Conservation (phyloP, 2,329 filamentous ascomycete genomes). For the Clarireedia paspali region DNA sequence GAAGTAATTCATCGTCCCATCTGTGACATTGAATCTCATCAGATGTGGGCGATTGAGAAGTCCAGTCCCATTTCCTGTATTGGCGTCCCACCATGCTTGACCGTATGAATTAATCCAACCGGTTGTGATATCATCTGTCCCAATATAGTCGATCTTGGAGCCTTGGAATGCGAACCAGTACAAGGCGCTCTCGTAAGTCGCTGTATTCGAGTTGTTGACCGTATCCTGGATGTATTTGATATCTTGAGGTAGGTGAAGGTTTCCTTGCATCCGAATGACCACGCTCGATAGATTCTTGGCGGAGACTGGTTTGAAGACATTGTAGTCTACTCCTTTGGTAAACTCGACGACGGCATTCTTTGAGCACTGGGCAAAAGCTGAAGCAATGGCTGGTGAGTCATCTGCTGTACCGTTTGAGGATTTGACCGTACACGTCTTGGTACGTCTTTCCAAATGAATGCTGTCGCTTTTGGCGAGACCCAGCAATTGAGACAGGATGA, state of each 20-base stretch:
- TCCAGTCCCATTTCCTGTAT: slow-evolving; percentile 33
- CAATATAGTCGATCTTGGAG: slow-evolving; percentile 28
- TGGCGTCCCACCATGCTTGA: slow-evolving; percentile 39
- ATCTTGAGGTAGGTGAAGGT: slow-evolving; percentile 35
- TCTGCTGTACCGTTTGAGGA: slow-evolving; percentile 33
- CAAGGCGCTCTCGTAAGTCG: slow-evolving; percentile 23
- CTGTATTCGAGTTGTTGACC: slow-evolving; percentile 28
- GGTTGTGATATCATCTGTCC: slow-evolving; percentile 30
- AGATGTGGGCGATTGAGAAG: slow-evolving; percentile 34
- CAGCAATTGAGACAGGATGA: background rate
- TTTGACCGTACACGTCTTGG: slow-evolving; percentile 7
- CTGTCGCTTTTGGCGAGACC: background rate
- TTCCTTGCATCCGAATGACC: slow-evolving; percentile 35
- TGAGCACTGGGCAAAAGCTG: slow-evolving; percentile 32
- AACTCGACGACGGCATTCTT: slow-evolving; percentile 32
- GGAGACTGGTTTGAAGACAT: slow-evolving; percentile 33
- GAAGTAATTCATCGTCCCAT: slow-evolving; percentile 33
- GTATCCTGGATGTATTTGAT: slow-evolving; percentile 32
- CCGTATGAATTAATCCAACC: slow-evolving; percentile 40
- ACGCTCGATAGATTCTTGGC: slow-evolving; percentile 36
- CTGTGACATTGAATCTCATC: slow-evolving; percentile 32
- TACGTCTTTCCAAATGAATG: background rate
- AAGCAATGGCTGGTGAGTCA: slow-evolving; percentile 33
- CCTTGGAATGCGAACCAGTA: slow-evolving; percentile 35
- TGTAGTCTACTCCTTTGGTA: slow-evolving; percentile 35